phyloP scores from a whole-genome alignment of 164 flowering plant species.

The Cinnamomum micranthum region DNA sequence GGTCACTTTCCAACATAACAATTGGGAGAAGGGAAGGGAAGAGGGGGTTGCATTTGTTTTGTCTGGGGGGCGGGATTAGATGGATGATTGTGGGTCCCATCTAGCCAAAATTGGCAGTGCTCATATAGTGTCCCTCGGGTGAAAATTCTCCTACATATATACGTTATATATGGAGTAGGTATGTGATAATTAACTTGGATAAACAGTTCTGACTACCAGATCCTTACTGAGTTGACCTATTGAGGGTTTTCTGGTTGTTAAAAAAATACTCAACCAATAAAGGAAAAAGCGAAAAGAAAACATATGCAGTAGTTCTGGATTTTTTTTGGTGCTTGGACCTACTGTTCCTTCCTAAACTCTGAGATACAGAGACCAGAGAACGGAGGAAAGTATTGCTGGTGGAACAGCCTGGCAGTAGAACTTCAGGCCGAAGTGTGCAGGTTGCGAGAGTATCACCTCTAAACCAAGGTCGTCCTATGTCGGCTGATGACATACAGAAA shows the following conservation, averaged over 20 bases:
- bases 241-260: not conserved
- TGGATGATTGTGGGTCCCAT: too few species aligned
- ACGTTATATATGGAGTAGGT: not conserved
- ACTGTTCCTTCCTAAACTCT: slow-evolving; percentile 40
- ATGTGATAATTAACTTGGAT: too few species aligned
- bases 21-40: too few species aligned
- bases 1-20: too few species aligned
- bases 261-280: too few species aligned
- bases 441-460: slow-evolving; percentile 37
- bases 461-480: slow-evolving; percentile 80
- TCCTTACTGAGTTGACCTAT: not conserved
- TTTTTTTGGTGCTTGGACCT: slow-evolving; percentile 1
- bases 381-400: slow-evolving; percentile 84
- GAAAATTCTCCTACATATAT: too few species aligned
- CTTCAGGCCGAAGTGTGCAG: slow-evolving; percentile 45
- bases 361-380: slow-evolving; percentile 55
- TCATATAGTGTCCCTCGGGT: too few species aligned
- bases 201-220: not conserved
- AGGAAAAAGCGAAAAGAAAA: too few species aligned
- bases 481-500: slow-evolving; percentile 95
- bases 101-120: too few species aligned
- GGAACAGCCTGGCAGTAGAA: slow-evolving; percentile 80
- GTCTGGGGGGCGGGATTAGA: too few species aligned
- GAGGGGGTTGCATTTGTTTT: too few species aligned
- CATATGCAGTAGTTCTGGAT: not conserved